A percentile compares a stretch with the other conserved stretches of the same genome.
These are phyloP conservation scores for Paratrypanosoma confusum DNA, from an alignment of 208 protist genomes.

Conservation along the genomic window DNA sequence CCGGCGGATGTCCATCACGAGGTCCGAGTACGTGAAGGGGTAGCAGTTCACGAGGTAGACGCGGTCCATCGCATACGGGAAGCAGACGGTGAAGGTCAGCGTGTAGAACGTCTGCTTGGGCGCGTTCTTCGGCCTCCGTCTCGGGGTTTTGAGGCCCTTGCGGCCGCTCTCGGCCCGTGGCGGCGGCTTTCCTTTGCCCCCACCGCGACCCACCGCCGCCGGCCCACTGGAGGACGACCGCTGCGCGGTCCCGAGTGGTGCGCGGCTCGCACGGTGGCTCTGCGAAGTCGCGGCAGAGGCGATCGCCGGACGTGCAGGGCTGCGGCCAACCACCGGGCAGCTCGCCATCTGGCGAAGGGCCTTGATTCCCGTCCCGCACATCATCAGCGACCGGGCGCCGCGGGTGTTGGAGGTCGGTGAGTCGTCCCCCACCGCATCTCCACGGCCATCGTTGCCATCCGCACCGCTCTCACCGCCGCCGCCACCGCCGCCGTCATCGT, in stretches of 20 bases:
- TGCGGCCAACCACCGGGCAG: too few relatives aligned
- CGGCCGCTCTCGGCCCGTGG: not conserved
- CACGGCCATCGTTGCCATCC: not conserved
- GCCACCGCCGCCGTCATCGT: not conserved
- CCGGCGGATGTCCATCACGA: conserved; percentile 48
- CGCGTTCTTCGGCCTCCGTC: conserved; percentile 2
- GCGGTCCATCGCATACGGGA: conserved; percentile 60
- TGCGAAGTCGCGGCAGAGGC: too few relatives aligned
- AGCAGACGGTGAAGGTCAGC: conserved; percentile 82
- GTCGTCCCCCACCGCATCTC: not conserved
- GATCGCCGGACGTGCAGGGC: too few relatives aligned
- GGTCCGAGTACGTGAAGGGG: conserved; percentile 93
- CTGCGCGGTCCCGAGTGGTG: too few relatives aligned
- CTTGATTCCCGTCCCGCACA: too few relatives aligned
- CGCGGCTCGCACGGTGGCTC: too few relatives aligned
- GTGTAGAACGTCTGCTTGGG: conserved; percentile 49
- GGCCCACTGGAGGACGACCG: too few relatives aligned
- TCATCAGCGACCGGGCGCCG: too few relatives aligned
- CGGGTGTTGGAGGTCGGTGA: too few relatives aligned
- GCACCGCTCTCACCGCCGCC: not conserved
- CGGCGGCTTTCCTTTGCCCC: too few relatives aligned
- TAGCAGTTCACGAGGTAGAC: conserved; percentile 93
- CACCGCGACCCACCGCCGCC: too few relatives aligned
- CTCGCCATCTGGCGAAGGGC: too few relatives aligned
- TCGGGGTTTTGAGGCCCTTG: not conserved